Evolutionary conservation across 1,284 basidiomycete genomes (phyloP).

Genomic region (Pisolithus thermaeus): DNA sequence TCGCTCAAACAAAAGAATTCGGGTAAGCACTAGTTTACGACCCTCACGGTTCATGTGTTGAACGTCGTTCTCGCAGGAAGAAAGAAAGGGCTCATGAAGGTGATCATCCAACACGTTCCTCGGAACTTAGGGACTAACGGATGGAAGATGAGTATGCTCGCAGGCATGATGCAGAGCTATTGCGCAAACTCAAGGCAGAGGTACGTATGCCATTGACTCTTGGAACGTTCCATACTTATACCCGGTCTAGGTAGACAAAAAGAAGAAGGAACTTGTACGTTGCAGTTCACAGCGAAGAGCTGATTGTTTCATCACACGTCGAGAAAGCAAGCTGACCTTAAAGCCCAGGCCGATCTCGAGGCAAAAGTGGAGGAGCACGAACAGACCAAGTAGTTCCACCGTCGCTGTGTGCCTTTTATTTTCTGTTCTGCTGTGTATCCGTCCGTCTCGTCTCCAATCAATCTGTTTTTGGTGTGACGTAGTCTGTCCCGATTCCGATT

Average conservation of each 20-base stretch:
- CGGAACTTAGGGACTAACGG: neutral
- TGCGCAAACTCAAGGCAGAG: conserved; percentile 52
- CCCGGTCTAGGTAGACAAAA: conserved; percentile 45
- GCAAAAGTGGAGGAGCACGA: conserved; percentile 23
- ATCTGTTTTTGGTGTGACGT: neutral
- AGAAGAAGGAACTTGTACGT: conserved; percentile 54
- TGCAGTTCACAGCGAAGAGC: conserved; percentile 3
- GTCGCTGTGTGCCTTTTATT: neutral
- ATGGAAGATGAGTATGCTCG: conserved; percentile 53
- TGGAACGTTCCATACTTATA: conserved; percentile 1
- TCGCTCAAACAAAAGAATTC: conserved; percentile 55
- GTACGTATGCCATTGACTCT: conserved; percentile 32
- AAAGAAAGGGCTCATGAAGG: conserved; percentile 48
- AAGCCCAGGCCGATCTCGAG: conserved; percentile 24
- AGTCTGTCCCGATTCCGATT: neutral
- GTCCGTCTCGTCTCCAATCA: neutral
- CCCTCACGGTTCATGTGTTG: neutral
- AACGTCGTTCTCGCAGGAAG: neutral
- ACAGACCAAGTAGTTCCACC: neutral
- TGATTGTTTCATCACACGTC: conserved; percentile 10
- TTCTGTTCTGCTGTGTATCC: neutral
- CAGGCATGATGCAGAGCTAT: conserved; percentile 46
- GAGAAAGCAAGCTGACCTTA: conserved; percentile 12
- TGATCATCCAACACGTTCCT: conserved; percentile 15
- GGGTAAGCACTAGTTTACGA: conserved; percentile 29